phyloP scores from a whole-genome alignment of 345 rosid species.

The Erucastrum elatum region DNA sequence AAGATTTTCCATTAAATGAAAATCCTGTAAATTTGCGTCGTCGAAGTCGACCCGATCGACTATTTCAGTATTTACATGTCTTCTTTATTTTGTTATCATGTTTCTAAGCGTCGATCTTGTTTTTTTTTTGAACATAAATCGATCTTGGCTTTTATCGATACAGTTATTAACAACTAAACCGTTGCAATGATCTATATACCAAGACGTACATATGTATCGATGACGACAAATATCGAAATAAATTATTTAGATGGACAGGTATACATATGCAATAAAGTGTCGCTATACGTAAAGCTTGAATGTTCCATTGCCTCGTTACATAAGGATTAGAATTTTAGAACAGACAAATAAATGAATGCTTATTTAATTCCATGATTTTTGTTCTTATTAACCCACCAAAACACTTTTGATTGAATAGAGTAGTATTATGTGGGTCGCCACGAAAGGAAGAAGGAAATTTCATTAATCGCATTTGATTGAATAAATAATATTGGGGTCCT shows the following conservation, averaged over 20 bases:
- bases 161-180: background rate
- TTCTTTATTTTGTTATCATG: background rate
- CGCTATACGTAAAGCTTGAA: constrained; percentile 31
- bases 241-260: constrained; percentile 13
- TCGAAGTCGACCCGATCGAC: background rate
- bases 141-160: constrained; percentile 1
- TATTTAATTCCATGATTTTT: constrained; percentile 29
- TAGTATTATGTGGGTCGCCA: constrained; percentile 22
- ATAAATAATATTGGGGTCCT: background rate
- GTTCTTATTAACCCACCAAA: constrained; percentile 38
- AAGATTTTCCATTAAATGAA: background rate
- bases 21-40: background rate
- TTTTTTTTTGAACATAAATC: background rate
- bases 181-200: constrained; percentile 6
- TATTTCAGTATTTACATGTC: background rate
- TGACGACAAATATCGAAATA: constrained; percentile 21
- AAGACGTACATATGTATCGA: background rate
- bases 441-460: constrained; percentile 41
- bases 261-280: constrained; percentile 22
- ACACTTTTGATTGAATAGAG: constrained; percentile 25
- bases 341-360: constrained; percentile 5
- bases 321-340: constrained; percentile 26
- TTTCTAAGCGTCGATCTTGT: too few species aligned
- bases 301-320: constrained; percentile 34
- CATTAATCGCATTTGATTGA: constrained; percentile 8